These are phyloP conservation scores for Prunus campanulata DNA, from an alignment of 306 rosid genomes.

Conservation along the genomic window DNA sequence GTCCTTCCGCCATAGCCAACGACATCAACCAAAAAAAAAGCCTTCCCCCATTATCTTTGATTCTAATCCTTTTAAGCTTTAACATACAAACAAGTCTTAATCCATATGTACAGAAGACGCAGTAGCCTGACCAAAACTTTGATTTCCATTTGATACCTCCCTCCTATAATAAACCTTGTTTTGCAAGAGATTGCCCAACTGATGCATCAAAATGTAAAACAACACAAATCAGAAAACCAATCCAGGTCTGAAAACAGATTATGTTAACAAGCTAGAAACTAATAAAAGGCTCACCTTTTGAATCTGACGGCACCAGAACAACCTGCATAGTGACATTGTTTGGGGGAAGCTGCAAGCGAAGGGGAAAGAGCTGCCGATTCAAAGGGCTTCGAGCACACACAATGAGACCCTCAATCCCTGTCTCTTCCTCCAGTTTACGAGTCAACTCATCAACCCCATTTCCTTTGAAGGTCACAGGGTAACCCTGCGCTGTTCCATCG, in stretches of 20 bases:
- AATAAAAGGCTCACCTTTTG: slow-evolving; percentile 47
- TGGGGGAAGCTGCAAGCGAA: slow-evolving; percentile 95
- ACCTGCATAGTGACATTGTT: slow-evolving; percentile 75
- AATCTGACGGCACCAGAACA: slow-evolving; percentile 54
- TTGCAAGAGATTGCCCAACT: slow-evolving; percentile 57
- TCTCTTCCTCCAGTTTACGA: slow-evolving; percentile 72
- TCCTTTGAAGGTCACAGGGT: slow-evolving; percentile 64
- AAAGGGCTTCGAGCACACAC: slow-evolving; percentile 77
- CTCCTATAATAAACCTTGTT: slow-evolving; percentile 49
- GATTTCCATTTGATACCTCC: slow-evolving; percentile 14
- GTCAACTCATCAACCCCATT: slow-evolving; percentile 74
- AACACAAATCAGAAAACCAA: not conserved
- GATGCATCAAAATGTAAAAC: slow-evolving; percentile 26
- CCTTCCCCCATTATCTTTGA: not conserved
- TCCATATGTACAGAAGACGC: slow-evolving; percentile 28
- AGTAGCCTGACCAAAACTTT: slow-evolving; percentile 24
- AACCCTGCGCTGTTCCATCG: slow-evolving; percentile 52
- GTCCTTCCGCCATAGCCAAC: not conserved
- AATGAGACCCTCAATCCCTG: slow-evolving; percentile 63
- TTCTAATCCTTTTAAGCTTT: slow-evolving; percentile 12
- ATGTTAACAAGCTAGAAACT: not conserved
- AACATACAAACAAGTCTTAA: slow-evolving; percentile 14
- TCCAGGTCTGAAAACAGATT: not conserved
- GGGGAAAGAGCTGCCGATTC: slow-evolving; percentile 75
- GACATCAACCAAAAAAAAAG: not conserved